phyloP scores from a whole-genome alignment of 225 moss, liverwort and hornwort genomes.

The Neckera pumila region DNA sequence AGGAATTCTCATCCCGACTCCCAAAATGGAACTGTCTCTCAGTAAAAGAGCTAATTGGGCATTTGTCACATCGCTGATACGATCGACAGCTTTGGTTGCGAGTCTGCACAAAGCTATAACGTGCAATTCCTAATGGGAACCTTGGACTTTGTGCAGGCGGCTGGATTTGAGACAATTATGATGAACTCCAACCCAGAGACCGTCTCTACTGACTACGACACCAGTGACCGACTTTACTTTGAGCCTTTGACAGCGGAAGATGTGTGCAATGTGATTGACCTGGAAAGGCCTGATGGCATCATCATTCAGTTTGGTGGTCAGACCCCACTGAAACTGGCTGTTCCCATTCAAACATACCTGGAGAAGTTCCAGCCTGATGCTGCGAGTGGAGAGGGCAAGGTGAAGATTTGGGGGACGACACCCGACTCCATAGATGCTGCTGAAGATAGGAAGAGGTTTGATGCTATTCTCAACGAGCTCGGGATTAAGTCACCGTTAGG shows the following conservation, averaged over 20 bases:
- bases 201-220: constrained; percentile 95
- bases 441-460: constrained; percentile 86
- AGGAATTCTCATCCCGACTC: neutral
- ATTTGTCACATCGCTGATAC: neutral
- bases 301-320: constrained; percentile 97
- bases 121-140: neutral
- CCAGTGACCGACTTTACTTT: constrained; percentile 88
- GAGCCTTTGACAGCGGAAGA: constrained; percentile 93
- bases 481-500: constrained; percentile 83
- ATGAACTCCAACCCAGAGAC: constrained; percentile 99
- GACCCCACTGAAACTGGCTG: constrained; percentile 86
- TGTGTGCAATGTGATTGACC: constrained; percentile 84
- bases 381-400: constrained; percentile 69
- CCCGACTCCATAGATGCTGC: constrained; percentile 98
- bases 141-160: constrained; percentile 42
- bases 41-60: neutral
- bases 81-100: neutral
- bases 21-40: neutral
- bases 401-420: constrained; percentile 88
- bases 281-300: constrained; percentile 92
- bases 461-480: constrained; percentile 74
- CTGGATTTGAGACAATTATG: constrained; percentile 97
- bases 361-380: constrained; percentile 58
- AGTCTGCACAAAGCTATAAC: neutral
- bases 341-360: constrained; percentile 77